Conservation (phyloP, 805 yeast genomes). For the Teunomyces panamensis region DNA sequence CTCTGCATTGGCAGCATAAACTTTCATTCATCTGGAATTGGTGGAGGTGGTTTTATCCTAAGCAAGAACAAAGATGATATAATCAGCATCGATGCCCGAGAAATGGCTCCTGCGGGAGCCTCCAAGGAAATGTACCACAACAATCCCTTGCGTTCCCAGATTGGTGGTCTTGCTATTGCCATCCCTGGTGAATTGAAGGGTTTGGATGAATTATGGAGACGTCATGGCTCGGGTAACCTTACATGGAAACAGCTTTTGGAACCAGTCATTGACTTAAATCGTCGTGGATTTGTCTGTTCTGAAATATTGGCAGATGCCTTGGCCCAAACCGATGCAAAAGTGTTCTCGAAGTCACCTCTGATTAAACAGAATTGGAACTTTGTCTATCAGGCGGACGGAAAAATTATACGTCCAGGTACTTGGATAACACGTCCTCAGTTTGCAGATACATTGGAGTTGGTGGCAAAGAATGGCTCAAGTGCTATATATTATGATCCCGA, state of each 20-base stretch:
- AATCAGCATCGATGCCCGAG: conserved; percentile 79
- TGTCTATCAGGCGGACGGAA: conserved; percentile 28
- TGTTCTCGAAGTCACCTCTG: conserved; percentile 25
- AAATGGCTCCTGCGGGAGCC: conserved; percentile 72
- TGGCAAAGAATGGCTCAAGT: conserved; percentile 76
- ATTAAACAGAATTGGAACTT: conserved; percentile 54
- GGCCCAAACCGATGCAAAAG: conserved; percentile 19
- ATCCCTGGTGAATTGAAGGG: conserved; percentile 93
- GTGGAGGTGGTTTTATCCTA: conserved; percentile 84
- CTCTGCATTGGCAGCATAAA: conserved; percentile 83
- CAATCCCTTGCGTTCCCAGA: conserved; percentile 48
- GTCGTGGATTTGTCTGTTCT: conserved; percentile 55
- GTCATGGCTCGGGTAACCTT: conserved; percentile 69
- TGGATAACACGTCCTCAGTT: conserved; percentile 53
- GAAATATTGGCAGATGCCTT: conserved; percentile 28
- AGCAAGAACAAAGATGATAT: conserved; percentile 37
- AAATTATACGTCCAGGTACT: conserved; percentile 54
- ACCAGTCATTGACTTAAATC: conserved; percentile 70
- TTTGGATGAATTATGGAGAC: conserved; percentile 53
- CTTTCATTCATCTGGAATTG: conserved; percentile 84
- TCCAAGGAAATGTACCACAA: conserved; percentile 61
- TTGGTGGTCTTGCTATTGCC: conserved; percentile 87
- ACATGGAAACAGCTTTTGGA: conserved; percentile 69
- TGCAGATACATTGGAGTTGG: conserved; percentile 62
- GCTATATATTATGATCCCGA: conserved; percentile 81